phyloP scores from a whole-genome alignment of 331 rosid genomes.

The Malus hybrid region DNA sequence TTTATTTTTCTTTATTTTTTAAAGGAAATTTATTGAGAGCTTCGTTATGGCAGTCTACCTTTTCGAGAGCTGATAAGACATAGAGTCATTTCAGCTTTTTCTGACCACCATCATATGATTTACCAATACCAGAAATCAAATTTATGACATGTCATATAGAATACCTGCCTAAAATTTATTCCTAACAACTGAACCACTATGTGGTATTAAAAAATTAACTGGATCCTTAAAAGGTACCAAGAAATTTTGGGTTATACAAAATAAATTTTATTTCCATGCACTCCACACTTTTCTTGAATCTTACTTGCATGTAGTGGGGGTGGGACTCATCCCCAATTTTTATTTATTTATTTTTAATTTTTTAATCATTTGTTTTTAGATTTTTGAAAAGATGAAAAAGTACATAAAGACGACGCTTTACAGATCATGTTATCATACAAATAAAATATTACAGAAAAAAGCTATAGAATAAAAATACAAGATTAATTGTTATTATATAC shows the following conservation, averaged over 20 bases:
- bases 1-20: too few relatives aligned
- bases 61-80: too few relatives aligned
- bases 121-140: too few relatives aligned
- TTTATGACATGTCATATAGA: too few relatives aligned
- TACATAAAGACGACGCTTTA: neutral
- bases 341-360: too few relatives aligned
- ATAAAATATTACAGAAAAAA: too few relatives aligned
- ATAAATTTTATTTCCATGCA: neutral
- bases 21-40: too few relatives aligned
- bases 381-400: neutral
- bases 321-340: neutral
- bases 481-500: neutral
- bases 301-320: slow-evolving; percentile 7
- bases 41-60: fast-evolving
- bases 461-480: too few relatives aligned
- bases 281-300: neutral
- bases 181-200: too few relatives aligned
- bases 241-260: neutral
- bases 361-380: too few relatives aligned
- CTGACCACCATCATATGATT: too few relatives aligned
- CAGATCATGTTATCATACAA: neutral
- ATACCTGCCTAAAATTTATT: too few relatives aligned
- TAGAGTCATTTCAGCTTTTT: fast-evolving
- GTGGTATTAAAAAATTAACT: neutral
- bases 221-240: neutral